A percentile compares a stretch with the other conserved stretches of the same genome.
Conservation (phyloP, 208 protist species). For the Leishmania turanica region DNA sequence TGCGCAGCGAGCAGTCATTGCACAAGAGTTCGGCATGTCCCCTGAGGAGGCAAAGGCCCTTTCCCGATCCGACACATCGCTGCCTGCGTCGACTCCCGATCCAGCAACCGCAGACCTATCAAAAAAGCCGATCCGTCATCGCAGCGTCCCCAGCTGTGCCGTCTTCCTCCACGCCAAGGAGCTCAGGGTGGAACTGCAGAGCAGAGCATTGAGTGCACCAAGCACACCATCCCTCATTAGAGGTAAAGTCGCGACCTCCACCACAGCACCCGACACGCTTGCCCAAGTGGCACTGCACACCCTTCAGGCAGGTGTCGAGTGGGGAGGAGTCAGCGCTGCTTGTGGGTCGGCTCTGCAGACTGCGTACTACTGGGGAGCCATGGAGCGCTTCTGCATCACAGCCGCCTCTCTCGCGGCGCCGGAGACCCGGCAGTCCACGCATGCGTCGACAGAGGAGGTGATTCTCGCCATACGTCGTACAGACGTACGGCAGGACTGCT, state of each 20-base stretch:
- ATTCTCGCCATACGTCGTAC: constrained; percentile 13
- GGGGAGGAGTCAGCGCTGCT: constrained; percentile 1
- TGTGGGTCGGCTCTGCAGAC: constrained; percentile 2
- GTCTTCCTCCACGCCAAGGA: constrained; percentile 16
- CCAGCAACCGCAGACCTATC: background rate
- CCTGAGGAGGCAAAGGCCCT: constrained; percentile 50
- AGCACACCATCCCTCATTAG: background rate
- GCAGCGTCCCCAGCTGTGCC: constrained; percentile 11
- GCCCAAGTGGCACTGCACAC: constrained; percentile 17
- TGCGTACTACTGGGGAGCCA: constrained; percentile 31
- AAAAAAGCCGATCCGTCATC: background rate
- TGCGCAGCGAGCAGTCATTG: constrained; percentile 64
- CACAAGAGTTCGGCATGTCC: constrained; percentile 65
- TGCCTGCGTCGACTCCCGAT: background rate
- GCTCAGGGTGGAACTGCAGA: constrained; percentile 25
- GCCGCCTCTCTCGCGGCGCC: constrained; percentile 2
- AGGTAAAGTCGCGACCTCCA: background rate
- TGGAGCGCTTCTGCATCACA: constrained; percentile 18
- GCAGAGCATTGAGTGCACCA: background rate
- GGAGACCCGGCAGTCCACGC: background rate
- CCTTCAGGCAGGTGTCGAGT: constrained; percentile 24
- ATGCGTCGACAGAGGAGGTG: constrained; percentile 10
- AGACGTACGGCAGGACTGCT: background rate
- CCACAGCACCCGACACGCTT: constrained; percentile 6
- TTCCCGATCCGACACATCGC: background rate